Evolutionary conservation across 345 rosid species (phyloP).

Genomic region (Syzygium aromaticum): DNA sequence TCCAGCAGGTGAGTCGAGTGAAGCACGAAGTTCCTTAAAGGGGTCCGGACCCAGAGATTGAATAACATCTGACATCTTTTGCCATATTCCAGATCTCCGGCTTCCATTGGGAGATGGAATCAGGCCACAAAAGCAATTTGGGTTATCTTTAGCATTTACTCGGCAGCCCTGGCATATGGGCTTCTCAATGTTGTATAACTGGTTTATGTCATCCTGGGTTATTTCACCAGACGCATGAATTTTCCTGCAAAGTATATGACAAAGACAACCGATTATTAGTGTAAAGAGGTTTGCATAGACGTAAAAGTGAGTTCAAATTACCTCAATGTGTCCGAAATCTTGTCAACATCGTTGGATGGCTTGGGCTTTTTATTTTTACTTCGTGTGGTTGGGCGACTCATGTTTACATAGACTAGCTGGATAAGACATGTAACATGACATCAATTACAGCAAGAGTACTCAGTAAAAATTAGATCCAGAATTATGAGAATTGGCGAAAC

Average conservation of each 20-base stretch:
- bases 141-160: constrained; percentile 81
- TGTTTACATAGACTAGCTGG: not conserved
- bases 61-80: constrained; percentile 64
- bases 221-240: constrained; percentile 55
- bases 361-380: constrained; percentile 6
- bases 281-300: not conserved
- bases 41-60: constrained; percentile 72
- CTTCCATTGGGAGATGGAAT: constrained; percentile 78
- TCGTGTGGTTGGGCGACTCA: constrained; percentile 7
- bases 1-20: constrained; percentile 75
- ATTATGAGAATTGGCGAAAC: not conserved
- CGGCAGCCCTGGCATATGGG: constrained; percentile 95
- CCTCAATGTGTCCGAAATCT: constrained; percentile 1
- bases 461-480: not conserved
- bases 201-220: constrained; percentile 51
- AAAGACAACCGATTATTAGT: not conserved
- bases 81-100: constrained; percentile 90
- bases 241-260: constrained; percentile 35
- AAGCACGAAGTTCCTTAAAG: constrained; percentile 48
- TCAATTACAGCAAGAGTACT: not conserved
- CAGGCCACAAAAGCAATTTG: constrained; percentile 89
- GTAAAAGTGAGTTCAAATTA: not conserved
- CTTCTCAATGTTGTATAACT: constrained; percentile 62
- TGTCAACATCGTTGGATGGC: not conserved
- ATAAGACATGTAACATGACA: not conserved